Conservation (phyloP, 345 rosid genomes). For the Aegle marmelos region DNA sequence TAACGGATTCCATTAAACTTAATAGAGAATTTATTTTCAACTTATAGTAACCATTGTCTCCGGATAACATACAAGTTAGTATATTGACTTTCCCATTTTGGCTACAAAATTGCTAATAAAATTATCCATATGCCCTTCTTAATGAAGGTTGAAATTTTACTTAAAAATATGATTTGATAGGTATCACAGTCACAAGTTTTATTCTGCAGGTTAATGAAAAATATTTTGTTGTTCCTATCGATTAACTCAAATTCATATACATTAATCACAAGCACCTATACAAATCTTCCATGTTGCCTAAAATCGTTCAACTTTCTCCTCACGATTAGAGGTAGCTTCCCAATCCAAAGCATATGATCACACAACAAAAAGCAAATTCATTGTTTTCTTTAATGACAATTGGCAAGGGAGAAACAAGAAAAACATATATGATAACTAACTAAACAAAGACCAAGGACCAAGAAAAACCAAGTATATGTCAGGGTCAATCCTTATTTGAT, state of each 20-base stretch:
- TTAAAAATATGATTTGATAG: neutral
- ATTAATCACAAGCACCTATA: neutral
- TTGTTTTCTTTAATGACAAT: neutral
- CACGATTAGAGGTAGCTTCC: neutral
- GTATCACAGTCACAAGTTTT: neutral
- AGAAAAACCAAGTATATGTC: neutral
- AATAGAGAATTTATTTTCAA: too few relatives aligned
- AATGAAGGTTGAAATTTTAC: too few relatives aligned
- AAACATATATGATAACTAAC: neutral
- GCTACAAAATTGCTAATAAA: too few relatives aligned
- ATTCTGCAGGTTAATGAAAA: neutral
- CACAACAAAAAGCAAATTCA: neutral
- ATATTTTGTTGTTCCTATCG: neutral
- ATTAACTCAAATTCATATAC: too few relatives aligned
- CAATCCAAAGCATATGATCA: neutral
- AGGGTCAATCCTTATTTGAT: neutral
- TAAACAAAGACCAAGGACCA: neutral
- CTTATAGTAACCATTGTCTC: too few relatives aligned
- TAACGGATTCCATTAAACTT: too few relatives aligned
- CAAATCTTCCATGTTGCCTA: too few relatives aligned
- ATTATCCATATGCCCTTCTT: too few relatives aligned
- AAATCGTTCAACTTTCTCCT: too few relatives aligned
- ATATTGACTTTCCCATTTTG: too few relatives aligned
- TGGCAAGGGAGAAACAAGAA: neutral
- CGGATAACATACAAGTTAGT: too few relatives aligned